Evolutionary conservation across 352 stramenopile species (phyloP).

Genomic region (Phytophthora sp.): DNA sequence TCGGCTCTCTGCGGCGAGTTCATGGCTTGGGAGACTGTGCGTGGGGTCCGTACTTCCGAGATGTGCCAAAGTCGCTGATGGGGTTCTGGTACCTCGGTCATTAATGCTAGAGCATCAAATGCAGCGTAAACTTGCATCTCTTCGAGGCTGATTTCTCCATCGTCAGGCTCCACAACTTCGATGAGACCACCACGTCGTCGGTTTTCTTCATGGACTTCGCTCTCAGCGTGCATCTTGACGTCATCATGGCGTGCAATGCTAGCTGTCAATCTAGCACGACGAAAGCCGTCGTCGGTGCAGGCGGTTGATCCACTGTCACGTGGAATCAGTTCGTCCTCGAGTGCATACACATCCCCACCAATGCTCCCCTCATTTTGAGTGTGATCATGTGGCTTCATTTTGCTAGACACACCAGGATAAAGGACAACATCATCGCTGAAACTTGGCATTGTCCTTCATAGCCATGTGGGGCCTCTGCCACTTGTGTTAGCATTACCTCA

Average conservation of each 20-base stretch:
- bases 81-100: neutral
- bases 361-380: too few relatives aligned
- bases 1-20: neutral
- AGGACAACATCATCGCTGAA: slow-evolving; percentile 10
- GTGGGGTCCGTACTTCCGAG: slow-evolving; percentile 2
- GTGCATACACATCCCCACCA: too few relatives aligned
- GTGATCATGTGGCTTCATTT: neutral
- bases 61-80: slow-evolving; percentile 7
- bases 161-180: too few relatives aligned
- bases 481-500: neutral
- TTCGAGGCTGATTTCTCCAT: too few relatives aligned
- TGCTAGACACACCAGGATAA: neutral
- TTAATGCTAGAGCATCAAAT: neutral
- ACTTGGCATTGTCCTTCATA: neutral
- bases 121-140: slow-evolving; percentile 12
- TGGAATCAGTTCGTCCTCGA: too few relatives aligned
- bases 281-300: too few relatives aligned
- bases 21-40: neutral
- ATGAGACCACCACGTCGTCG: too few relatives aligned
- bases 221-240: too few relatives aligned
- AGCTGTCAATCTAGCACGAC: too few relatives aligned
- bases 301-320: too few relatives aligned
- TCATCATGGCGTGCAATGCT: too few relatives aligned
- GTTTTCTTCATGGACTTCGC: too few relatives aligned
- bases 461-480: neutral